Evolutionary conservation across 164 flowering plant genomes (phyloP).

Genomic region (Kingdonia uniflora): DNA sequence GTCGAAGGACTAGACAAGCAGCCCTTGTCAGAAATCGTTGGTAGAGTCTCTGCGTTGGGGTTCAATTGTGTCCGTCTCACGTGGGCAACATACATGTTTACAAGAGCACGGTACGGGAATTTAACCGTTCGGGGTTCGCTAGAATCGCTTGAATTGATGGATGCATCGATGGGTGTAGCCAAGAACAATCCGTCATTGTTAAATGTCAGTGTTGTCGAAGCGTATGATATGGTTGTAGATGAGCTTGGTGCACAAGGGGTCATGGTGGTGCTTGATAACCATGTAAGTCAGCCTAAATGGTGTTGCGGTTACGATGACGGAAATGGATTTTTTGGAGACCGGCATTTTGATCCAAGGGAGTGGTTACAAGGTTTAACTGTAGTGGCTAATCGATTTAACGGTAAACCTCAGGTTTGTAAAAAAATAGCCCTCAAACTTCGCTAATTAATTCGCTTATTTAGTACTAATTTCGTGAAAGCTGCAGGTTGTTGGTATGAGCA

Average conservation of each 20-base stretch:
- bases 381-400: constrained; percentile 26
- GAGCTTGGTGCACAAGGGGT: constrained; percentile 14
- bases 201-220: constrained; percentile 18
- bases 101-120: constrained; percentile 7
- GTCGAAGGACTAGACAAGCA: constrained; percentile 38
- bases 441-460: no score
- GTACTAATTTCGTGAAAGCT: no score
- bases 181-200: constrained; percentile 24
- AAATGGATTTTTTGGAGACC: constrained; percentile 39
- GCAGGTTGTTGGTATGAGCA: constrained; percentile 40
- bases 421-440: no score
- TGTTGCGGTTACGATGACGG: constrained; percentile 32
- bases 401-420: constrained; percentile 25
- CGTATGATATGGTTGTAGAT: constrained; percentile 20
- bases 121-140: constrained; percentile 13
- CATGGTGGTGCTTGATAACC: constrained; percentile 39
- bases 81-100: constrained; percentile 37
- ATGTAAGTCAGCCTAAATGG: constrained; percentile 34
- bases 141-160: constrained; percentile 7
- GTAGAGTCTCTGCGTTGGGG: constrained; percentile 18
- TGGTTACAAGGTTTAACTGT: constrained; percentile 36
- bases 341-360: constrained; percentile 22
- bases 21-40: constrained; percentile 24
- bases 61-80: constrained; percentile 51
- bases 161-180: constrained; percentile 16